Base-by-base conservation (phyloP, 306 rosid species). In the Elaeagnus macrophylla region DNA sequence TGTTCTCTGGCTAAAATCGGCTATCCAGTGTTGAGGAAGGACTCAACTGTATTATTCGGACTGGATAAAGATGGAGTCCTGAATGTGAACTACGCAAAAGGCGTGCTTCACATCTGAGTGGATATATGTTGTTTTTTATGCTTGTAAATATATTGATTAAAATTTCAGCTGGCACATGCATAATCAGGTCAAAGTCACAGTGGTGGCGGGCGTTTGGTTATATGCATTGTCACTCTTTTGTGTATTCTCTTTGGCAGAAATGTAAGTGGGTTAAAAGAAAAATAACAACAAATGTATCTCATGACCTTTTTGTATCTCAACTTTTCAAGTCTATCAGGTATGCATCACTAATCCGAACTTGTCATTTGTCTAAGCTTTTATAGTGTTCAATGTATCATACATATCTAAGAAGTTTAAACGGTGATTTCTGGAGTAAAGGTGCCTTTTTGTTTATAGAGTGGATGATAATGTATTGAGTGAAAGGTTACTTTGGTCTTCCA, bases 121-220 rank as follows among this genome's bases (percentile, higher is more conserved):
- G 84, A 76, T 64, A 70, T 64, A 71, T 65, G 77, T 51, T 80
- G 77, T 72, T 25, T 80, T 69, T 53, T 65, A 65, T 44, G 84
- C 51, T 65, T 84, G 94, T 88, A 88, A 77, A 88, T 88, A 88
- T 88, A 88, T 83, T 72, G 66, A 79, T 86, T 71, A 72, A 79
- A 79, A 68, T 70, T 58, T 71, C 84, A 77, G 71, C 61, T 68
- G 70, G 32, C 71, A 48, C 58, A 72, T 74, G 88, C 76, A 49
- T 78, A 71, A 77, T 79, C 79, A 62, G 96, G 96, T 88, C 94
- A 62, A 88, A 88, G 94, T 79, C 83, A 77, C 79, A 58, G 60
- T 51, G 68, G 82, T 79, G 96, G 85, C 94, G 76, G 96, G 85
- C 94, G 94, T 70, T 66, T 67, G 79, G 67, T 74, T 64, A 69